Evolutionary conservation across 2,329 filamentous ascomycete species (phyloP).

Genomic region (Pseudocercospora macadamiae): DNA sequence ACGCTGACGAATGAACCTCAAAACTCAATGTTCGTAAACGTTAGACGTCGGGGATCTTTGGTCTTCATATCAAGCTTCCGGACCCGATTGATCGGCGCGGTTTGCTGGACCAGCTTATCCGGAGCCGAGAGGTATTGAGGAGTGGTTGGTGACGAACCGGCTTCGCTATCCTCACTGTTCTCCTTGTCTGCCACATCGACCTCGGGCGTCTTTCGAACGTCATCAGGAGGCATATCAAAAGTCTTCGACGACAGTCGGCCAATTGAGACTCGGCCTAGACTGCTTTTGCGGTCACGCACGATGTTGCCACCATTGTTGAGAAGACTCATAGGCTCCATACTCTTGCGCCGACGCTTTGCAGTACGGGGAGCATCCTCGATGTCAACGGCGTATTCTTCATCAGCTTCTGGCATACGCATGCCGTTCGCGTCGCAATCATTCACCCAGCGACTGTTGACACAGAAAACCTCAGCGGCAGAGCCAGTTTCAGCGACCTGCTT

Average conservation of each 20-base stretch:
- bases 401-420: constrained; percentile 34
- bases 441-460: constrained; percentile 44
- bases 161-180: constrained; percentile 28
- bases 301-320: constrained; percentile 38
- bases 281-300: constrained; percentile 36
- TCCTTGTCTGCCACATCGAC: constrained; percentile 29
- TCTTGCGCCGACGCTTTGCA: constrained; percentile 39
- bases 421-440: constrained; percentile 39
- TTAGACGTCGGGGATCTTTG: constrained; percentile 35
- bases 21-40: constrained; percentile 27
- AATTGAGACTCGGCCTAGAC: constrained; percentile 32
- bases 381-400: constrained; percentile 40
- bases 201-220: constrained; percentile 14
- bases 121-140: constrained; percentile 36
- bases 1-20: not conserved
- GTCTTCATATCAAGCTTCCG: constrained; percentile 36
- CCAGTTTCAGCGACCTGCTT: constrained; percentile 31
- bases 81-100: constrained; percentile 39
- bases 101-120: constrained; percentile 37
- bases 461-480: constrained; percentile 34
- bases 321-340: constrained; percentile 40
- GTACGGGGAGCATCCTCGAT: constrained; percentile 36
- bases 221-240: constrained; percentile 1
- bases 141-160: constrained; percentile 32
- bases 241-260: constrained; percentile 26